Percentiles rank a stretch among this genome's conserved stretches.
phyloP scores from a whole-genome alignment of 805 yeast genomes.

The Wickerhamiella lipophila region DNA sequence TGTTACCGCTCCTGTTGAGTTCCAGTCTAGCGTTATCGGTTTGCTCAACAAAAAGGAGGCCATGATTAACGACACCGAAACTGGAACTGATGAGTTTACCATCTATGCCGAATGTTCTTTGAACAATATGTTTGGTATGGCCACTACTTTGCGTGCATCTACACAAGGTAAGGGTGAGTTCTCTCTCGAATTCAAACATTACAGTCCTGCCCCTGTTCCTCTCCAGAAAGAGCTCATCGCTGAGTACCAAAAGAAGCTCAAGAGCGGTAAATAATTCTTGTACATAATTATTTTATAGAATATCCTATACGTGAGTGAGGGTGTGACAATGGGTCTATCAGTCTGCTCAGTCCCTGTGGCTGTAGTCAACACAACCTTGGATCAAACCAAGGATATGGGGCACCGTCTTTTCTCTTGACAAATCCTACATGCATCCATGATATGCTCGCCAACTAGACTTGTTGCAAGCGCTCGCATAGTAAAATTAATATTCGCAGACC shows the following conservation, averaged over 20 bases:
- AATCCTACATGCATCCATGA: neutral
- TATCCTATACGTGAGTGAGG: no score
- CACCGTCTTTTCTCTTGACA: neutral
- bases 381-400: no score
- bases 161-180: constrained; percentile 99
- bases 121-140: constrained; percentile 91
- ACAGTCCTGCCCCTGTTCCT: constrained; percentile 81
- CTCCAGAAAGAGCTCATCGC: constrained; percentile 82
- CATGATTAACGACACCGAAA: constrained; percentile 84
- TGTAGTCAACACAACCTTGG: no score
- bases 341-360: no score
- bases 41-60: constrained; percentile 86
- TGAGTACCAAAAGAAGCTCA: constrained; percentile 52
- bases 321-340: no score
- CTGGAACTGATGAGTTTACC: constrained; percentile 87
- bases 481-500: constrained; percentile 6
- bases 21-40: constrained; percentile 88
- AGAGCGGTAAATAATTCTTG: constrained; percentile 28
- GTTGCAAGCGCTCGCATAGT: constrained; percentile 7
- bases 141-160: constrained; percentile 85
- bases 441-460: constrained; percentile 3
- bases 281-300: constrained; percentile 11
- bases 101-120: constrained; percentile 92
- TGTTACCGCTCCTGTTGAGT: constrained; percentile 89
- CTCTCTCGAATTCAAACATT: constrained; percentile 84